phyloP scores from a whole-genome alignment of 345 rosid genomes.

The Trapa bicornis region DNA sequence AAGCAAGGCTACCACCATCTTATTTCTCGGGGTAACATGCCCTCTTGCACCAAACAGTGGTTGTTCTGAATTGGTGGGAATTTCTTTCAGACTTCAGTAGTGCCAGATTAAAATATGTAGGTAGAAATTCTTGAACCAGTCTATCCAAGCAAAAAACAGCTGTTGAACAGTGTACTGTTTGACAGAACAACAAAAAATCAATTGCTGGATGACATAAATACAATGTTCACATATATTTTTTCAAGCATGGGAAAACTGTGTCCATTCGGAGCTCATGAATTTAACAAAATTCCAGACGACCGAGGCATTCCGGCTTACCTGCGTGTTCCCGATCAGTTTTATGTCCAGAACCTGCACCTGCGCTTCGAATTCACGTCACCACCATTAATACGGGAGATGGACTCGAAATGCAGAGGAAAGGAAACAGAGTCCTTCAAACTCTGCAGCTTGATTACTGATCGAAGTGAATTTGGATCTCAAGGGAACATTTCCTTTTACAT shows the following conservation, averaged over 20 bases:
- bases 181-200: background rate
- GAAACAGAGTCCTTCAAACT: background rate
- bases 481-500: background rate
- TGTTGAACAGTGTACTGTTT: background rate
- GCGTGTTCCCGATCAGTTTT: slow-evolving; percentile 42
- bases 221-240: background rate
- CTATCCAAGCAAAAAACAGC: no score
- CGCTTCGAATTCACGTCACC: slow-evolving; percentile 72
- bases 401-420: background rate
- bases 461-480: background rate
- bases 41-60: background rate
- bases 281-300: background rate
- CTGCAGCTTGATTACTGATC: background rate
- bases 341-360: slow-evolving; percentile 68
- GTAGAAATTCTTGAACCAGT: background rate
- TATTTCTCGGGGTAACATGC: background rate
- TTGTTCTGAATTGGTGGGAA: background rate
- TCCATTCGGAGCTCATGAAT: background rate
- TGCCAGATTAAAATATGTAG: background rate
- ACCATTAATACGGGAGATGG: slow-evolving; percentile 24
- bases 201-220: background rate
- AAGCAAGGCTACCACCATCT: no score
- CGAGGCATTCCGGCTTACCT: slow-evolving; percentile 13
- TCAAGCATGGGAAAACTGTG: background rate
- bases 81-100: background rate